Evolutionary conservation across 257 asterid genomes (phyloP).

Genomic region (Misopates orontium): DNA sequence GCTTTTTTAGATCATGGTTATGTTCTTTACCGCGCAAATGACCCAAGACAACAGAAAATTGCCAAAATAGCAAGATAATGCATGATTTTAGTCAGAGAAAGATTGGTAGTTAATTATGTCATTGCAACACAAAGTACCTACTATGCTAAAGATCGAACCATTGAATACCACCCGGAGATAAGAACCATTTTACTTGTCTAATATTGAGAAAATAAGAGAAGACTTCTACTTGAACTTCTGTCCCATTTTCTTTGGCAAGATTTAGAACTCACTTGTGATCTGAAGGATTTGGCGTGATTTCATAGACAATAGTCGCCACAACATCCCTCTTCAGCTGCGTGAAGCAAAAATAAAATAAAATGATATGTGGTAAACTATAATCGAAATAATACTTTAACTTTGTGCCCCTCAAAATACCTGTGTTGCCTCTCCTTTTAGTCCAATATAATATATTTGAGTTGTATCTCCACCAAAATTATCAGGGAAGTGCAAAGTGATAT

Average conservation of each 20-base stretch:
- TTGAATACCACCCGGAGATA: background rate
- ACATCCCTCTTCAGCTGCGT: constrained; percentile 91
- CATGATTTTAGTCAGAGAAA: background rate
- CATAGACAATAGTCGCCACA: constrained; percentile 88
- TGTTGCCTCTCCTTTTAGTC: constrained; percentile 98
- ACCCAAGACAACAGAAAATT: background rate
- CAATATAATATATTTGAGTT: constrained; percentile 88
- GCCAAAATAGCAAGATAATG: background rate
- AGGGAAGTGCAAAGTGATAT: constrained; percentile 92
- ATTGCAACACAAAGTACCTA: background rate
- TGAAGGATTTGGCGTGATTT: constrained; percentile 94
- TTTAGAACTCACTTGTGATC: constrained; percentile 86
- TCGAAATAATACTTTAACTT: constrained; percentile 12
- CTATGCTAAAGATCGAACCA: background rate
- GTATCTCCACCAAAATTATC: constrained; percentile 91
- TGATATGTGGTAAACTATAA: background rate
- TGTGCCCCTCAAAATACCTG: constrained; percentile 56
- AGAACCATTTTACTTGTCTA: background rate
- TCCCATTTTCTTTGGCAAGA: background rate
- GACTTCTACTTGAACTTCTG: background rate
- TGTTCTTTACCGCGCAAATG: too few relatives aligned
- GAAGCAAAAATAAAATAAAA: constrained; percentile 16
- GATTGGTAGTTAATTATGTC: background rate
- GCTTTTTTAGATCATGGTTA: background rate
- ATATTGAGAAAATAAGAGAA: constrained; percentile 1